Evolutionary conservation across 345 rosid genomes (phyloP), one percentile per base, ranked within the genome.

Genomic region (Brassica juncea): DNA sequence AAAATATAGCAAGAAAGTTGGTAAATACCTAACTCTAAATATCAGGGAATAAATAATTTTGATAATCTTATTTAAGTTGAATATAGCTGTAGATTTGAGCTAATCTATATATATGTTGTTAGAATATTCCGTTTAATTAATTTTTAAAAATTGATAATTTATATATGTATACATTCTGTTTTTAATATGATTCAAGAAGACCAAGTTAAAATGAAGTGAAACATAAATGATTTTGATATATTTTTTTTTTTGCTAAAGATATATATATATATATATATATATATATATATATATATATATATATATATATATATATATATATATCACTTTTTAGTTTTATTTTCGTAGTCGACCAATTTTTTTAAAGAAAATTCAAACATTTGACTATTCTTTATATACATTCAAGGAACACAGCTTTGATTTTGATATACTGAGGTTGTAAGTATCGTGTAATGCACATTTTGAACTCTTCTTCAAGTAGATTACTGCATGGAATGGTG

Each of bases 361-460:
- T 6, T 25, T 16, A n/a, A 10, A 11, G 14, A 32, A 4, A 44
- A 30, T 42, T 62, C 44, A 77, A 25, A 35, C 30, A 64, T 71
- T 70, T 64, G 76, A 77, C 76, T 37, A 64, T 77, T 77, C 81
- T 77, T 14, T 9, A 64, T 4, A 12, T 62, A 49, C 64, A 25
- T 15, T 64, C 70, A 77, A 70, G 4, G 14, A 77, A 4, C 67
- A 55, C 79, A 39, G 3, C 71, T 23, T 23, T 25, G 52, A n/a
- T n/a, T n/a, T n/a, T n/a, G n/a, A n/a, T n/a, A n/a, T n/a, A n/a
- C n/a, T 11, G 49, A 42, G 14, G 49, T 42, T 42, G 49, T 11
- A 9, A 42, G 14, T 9, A 42, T 42, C 49, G 49, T 42, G 14
- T 27, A 27, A 27, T 27, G 30, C 30, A 27, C 30, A 42, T 42